These are phyloP conservation scores for Daldinia vernicosa DNA, from an alignment of 495 filamentous ascomycete genomes.

Conservation along the genomic window DNA sequence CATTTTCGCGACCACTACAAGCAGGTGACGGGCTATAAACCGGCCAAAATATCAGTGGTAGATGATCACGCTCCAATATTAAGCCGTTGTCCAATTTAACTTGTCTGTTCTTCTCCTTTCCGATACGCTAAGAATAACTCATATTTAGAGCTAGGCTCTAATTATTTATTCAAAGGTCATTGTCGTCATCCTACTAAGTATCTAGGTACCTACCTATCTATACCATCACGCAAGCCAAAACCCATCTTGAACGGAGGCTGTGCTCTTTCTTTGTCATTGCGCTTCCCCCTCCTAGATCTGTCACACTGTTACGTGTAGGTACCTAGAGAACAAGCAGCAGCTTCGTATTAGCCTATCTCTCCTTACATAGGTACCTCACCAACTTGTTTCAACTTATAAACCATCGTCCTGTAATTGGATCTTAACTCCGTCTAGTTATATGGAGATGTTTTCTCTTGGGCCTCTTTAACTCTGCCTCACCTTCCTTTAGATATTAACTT, in stretches of 20 bases:
- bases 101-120: constrained; percentile 5
- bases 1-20: constrained; percentile 4
- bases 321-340: constrained; percentile 7
- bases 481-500: constrained; percentile 6
- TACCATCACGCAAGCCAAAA: constrained; percentile 14
- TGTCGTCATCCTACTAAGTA: constrained; percentile 20
- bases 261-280: constrained; percentile 12
- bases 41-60: background rate
- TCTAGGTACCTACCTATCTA: constrained; percentile 9
- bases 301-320: constrained; percentile 19
- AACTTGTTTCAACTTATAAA: background rate
- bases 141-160: background rate
- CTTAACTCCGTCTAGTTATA: background rate
- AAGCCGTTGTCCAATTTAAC: constrained; percentile 5
- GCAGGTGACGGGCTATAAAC: background rate
- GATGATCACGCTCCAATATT: background rate
- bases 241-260: constrained; percentile 19
- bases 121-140: background rate
- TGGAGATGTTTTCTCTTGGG: background rate
- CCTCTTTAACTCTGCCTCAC: background rate
- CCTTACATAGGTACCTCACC: background rate
- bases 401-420: background rate
- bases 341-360: background rate
- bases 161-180: constrained; percentile 2
- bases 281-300: constrained; percentile 15